Evolutionary conservation across 2,329 filamentous ascomycete species (phyloP), one percentile per base, ranked within the genome.

Genomic region (Fusarium brevicatenulatum): DNA sequence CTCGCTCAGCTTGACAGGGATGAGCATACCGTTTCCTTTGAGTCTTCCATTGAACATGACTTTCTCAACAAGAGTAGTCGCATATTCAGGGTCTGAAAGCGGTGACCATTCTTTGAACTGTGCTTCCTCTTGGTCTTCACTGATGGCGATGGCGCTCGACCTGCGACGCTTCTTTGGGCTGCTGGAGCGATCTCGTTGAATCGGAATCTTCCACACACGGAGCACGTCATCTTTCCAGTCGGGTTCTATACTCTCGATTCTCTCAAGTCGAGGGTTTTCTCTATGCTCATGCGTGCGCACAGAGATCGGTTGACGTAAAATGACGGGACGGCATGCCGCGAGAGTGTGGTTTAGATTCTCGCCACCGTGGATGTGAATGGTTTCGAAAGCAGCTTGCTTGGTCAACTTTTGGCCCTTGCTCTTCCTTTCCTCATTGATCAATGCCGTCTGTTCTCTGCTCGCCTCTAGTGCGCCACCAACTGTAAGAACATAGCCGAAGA

Each of bases 401-500:
- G 82, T 60, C 55, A 78, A 60, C 42, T 80, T 78, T 39, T 75
- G 74, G 19, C 84, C 82, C 72, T 84, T 85, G 25, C 80, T 80
- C 58, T 79, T 81, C 57, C 83, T 82, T 63, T 81, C 79, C 39
- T 81, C 77, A 53, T 87, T 87, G 39, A 84, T 78, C 15, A 81
- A 77, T 25, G 78, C 78, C 9, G 79, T 65, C 12, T 81, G 80
- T 68, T 86, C 85, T 60, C 82, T 83, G 40, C 85, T 85, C 21
- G 83, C 80, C 10, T 87, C 84, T 28, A 88, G 81, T 10, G 87
- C 83, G 80, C 96, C 94, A 34, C 95, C 94, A 66, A 97, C 81
- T 9, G 94, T 97, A 73, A 99, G 86, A 64, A 98, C 88, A 85
- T 95, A 89, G 58, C 96, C 96, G 70, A 97, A 84, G 71, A 98